Base-by-base conservation (phyloP, 495 filamentous ascomycete species). In the Annulohypoxylon bovei region DNA sequence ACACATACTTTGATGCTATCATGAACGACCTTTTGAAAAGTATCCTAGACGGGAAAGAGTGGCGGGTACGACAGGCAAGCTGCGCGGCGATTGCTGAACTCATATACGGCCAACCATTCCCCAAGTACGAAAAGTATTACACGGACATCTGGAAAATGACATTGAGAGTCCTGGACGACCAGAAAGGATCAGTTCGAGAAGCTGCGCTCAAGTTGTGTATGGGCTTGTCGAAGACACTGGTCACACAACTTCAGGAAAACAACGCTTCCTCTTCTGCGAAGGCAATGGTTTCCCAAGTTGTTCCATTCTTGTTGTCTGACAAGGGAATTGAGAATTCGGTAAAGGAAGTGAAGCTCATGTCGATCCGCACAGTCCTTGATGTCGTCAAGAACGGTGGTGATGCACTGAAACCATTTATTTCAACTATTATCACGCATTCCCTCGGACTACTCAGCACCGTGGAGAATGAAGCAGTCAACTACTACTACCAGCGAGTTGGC, bases 51-150 rank as follows among this genome's bases (percentile, higher is more conserved):
- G 93, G 91, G 20, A 92, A 91, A 70, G 95, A 98, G 78, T 99
- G 95, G 95, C 86, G 95, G 59, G 90, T 91, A 22, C 88, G 95
- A 56, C 90, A 99, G 75, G 95, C 95, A 20, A 94, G 92, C 76
- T 97, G 96, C 80, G 88, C 90, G 53, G 95, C 95, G 37, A 90
- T 99, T 67, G 88, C 90, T 4, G 95, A 99, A 77, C 84, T 99
- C 4, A 73, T 97, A 20, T 89, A 92, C 64, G 92, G 92, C 0
- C 82, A 89, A 9, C 87, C 88, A 6, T 88, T 95, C 25, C 86
- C 88, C 27, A 91, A 88, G 76, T 98, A 97, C 74, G 89, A 94
- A 68, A 86, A 87, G 42, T 95, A 97, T 71, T 88, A 97, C 49
- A 87, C 89, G 59, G 86, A 93, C 35, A 95, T 98, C 62, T 97